These are phyloP conservation scores for Daldinia concentrica DNA, from an alignment of 495 filamentous ascomycete species.

Conservation along the genomic window DNA sequence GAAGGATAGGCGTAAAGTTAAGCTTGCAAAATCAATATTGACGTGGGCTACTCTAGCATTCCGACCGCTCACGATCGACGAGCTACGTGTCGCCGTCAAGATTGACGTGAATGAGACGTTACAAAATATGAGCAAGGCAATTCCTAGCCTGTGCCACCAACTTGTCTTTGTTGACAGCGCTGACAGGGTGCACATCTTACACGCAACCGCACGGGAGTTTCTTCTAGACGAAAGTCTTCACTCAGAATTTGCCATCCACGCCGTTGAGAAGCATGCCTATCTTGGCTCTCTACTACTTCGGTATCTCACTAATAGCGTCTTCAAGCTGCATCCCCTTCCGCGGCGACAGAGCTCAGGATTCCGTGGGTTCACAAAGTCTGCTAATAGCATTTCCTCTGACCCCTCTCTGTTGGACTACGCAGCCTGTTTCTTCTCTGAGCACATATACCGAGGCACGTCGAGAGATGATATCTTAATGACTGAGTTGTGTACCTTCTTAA, in stretches of 20 bases:
- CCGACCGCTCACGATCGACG: conserved; percentile 43
- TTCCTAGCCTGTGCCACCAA: conserved; percentile 46
- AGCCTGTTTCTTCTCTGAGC: conserved; percentile 42
- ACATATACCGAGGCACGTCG: conserved; percentile 35
- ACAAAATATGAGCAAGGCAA: conserved; percentile 38
- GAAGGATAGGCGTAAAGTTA: conserved; percentile 20
- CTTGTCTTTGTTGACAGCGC: conserved; percentile 42
- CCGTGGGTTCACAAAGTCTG: not conserved
- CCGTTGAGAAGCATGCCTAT: conserved; percentile 34
- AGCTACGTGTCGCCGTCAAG: conserved; percentile 43
- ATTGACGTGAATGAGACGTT: conserved; percentile 45
- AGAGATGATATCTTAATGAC: conserved; percentile 29
- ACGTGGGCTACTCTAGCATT: conserved; percentile 42
- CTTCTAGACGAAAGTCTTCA: conserved; percentile 28
- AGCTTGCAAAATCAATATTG: conserved; percentile 43
- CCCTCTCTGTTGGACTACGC: conserved; percentile 31
- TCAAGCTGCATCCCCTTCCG: conserved; percentile 15
- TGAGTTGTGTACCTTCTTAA: conserved; percentile 36
- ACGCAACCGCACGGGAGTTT: conserved; percentile 50
- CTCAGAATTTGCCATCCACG: conserved; percentile 24
- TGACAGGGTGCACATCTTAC: conserved; percentile 43
- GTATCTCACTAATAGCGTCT: conserved; percentile 32
- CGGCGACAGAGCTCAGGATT: not conserved
- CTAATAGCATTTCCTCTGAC: not conserved
- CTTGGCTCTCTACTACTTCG: conserved; percentile 33